phyloP scores from a whole-genome alignment of 768 basidiomycete species.

The Panus rudis region DNA sequence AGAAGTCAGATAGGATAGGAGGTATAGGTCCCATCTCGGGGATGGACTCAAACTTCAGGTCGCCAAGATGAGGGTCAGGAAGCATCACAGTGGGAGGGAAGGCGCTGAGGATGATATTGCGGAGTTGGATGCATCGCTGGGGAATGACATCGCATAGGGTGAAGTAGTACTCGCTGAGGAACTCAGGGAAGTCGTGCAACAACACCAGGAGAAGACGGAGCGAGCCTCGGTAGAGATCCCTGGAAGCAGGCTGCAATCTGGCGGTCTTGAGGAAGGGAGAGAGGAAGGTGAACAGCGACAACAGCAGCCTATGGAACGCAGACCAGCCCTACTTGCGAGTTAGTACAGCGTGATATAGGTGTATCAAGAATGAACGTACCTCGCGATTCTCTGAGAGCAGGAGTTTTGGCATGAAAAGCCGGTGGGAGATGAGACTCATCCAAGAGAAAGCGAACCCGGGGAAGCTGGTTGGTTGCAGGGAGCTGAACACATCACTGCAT shows the following conservation, averaged over 20 bases:
- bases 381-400: slow-evolving; percentile 84
- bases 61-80: slow-evolving; percentile 81
- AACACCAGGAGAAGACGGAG: slow-evolving; percentile 89
- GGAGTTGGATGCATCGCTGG: slow-evolving; percentile 86
- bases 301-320: slow-evolving; percentile 88
- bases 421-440: slow-evolving; percentile 93
- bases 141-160: slow-evolving; percentile 93
- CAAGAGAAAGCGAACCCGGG: slow-evolving; percentile 98
- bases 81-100: slow-evolving; percentile 79
- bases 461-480: slow-evolving; percentile 92
- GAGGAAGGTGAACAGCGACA: slow-evolving; percentile 94
- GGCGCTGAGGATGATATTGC: slow-evolving; percentile 94
- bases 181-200: slow-evolving; percentile 98
- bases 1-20: slow-evolving; percentile 85
- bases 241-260: slow-evolving; percentile 71
- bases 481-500: slow-evolving; percentile 86
- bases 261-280: slow-evolving; percentile 83
- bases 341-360: slow-evolving; percentile 3
- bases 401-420: slow-evolving; percentile 95
- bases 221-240: slow-evolving; percentile 86
- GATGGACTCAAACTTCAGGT: slow-evolving; percentile 64
- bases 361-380: slow-evolving; percentile 31
- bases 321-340: slow-evolving; percentile 69
- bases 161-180: slow-evolving; percentile 95
- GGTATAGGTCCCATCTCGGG: slow-evolving; percentile 93